Conservation (phyloP, 2,329 filamentous ascomycete genomes). For the Fusarium papillatum region DNA sequence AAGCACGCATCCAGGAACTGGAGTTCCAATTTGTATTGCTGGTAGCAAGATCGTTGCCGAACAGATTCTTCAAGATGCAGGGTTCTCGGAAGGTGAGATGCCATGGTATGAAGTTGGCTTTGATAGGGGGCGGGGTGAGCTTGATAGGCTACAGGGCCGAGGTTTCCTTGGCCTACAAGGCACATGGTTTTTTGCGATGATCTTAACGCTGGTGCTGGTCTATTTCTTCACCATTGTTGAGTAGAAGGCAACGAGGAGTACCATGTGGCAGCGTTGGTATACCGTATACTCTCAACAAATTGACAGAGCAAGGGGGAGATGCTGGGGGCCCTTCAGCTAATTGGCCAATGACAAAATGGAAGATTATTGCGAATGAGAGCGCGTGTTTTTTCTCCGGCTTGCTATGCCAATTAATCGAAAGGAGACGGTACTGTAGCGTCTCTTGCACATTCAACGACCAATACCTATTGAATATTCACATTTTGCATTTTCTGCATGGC, state of each 20-base stretch:
- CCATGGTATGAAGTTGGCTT: conserved; percentile 15
- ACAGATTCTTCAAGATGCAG: conserved; percentile 51
- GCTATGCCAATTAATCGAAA: too few species aligned
- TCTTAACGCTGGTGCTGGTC: background rate
- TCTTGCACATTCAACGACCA: too few species aligned
- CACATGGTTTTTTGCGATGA: background rate
- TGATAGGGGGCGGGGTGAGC: conserved; percentile 3
- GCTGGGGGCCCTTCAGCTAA: too few species aligned
- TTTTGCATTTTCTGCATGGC: too few species aligned
- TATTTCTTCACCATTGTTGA: background rate
- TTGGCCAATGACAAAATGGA: too few species aligned
- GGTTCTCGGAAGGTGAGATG: conserved; percentile 14
- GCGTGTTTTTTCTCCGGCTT: too few species aligned
- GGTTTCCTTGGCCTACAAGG: background rate
- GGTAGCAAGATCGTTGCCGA: conserved; percentile 72
- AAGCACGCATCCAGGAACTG: conserved; percentile 81
- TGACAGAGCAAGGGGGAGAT: too few species aligned
- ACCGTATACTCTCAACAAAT: too few species aligned
- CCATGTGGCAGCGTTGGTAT: background rate
- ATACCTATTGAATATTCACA: too few species aligned
- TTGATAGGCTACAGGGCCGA: conserved; percentile 18
- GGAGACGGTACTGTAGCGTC: too few species aligned
- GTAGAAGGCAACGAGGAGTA: background rate
- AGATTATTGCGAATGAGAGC: too few species aligned
- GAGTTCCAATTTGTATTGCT: conserved; percentile 80